A percentile compares a stretch with the other conserved stretches of the same genome.
Evolutionary conservation across 129 eudicot species (phyloP).

Genomic region (Lonicera japonica): DNA sequence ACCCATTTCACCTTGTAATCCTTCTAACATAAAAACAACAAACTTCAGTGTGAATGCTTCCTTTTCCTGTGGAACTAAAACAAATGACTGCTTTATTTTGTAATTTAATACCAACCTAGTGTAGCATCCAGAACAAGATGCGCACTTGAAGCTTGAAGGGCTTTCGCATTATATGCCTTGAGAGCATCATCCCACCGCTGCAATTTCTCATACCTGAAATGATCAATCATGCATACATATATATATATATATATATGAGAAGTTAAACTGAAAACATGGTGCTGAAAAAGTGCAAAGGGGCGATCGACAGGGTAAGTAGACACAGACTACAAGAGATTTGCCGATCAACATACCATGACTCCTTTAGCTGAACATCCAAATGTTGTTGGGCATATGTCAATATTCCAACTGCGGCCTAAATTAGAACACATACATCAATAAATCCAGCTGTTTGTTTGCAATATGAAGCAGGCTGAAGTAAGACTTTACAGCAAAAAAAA

Average conservation of each 20-base stretch:
- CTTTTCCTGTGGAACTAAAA: not conserved
- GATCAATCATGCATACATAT: slow-evolving; percentile 14
- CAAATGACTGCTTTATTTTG: not conserved
- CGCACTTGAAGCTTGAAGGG: slow-evolving; percentile 70
- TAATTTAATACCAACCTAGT: slow-evolving; percentile 45
- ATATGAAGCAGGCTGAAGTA: not conserved
- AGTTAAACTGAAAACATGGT: slow-evolving; percentile 1
- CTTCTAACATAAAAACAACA: not conserved
- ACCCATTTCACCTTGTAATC: not conserved
- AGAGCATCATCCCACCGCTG: slow-evolving; percentile 99
- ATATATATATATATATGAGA: slow-evolving; percentile 7
- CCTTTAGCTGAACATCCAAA: slow-evolving; percentile 88
- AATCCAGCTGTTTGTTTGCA: not conserved
- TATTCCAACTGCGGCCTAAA: slow-evolving; percentile 96
- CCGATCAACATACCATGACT: slow-evolving; percentile 67
- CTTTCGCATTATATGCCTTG: slow-evolving; percentile 83
- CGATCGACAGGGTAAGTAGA: not conserved
- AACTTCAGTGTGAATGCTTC: not conserved
- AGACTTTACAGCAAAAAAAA: not conserved
- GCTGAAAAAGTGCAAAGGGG: not conserved
- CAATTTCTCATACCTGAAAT: slow-evolving; percentile 76
- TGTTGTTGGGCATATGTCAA: slow-evolving; percentile 87
- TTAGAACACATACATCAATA: slow-evolving; percentile 7
- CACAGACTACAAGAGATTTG: not conserved
- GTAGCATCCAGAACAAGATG: slow-evolving; percentile 91